Evolutionary conservation across 1,284 basidiomycete species (phyloP), one percentile per base, ranked within the genome.

Genomic region (Fomitopsis schrenkii): DNA sequence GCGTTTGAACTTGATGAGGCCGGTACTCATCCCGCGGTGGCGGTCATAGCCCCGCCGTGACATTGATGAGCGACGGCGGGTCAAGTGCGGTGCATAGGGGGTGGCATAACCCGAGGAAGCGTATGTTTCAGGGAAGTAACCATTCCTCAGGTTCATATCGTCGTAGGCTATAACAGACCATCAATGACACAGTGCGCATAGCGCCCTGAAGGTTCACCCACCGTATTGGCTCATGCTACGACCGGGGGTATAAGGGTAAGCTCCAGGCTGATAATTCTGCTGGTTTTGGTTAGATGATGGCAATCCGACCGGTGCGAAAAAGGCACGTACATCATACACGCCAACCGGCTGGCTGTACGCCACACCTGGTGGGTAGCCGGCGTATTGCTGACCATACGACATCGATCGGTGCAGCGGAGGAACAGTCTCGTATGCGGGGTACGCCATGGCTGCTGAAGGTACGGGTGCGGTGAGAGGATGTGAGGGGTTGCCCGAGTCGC

Each of bases 1-100:
- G 70, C 85, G 81, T 72, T 87, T 89, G 76, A 91, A 91, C 71
- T 88, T 90, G 66, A 91, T 77, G 46, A 83, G 74, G 33, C 79
- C 73, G 1, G 79, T 77, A 66, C 79, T 80, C 26, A 80, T 64
- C 10, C 67, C 77, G 30, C 77, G 80, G 67, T 79, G 81, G 28
- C 74, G 68, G 63, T 82, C 83, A 62, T 77, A 28, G 54, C 73
- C 74, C 15, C 75, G 70, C 64, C 80, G 82, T 8, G 86, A 87
- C 55, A 85, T 75, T n/a, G 80, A 80, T 19, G 86, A 86, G 65
- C 82, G 79, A 52, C 82, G 78, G 44, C 78, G 78, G 59, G 80
- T 78, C 65, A 75, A 72, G n/a, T 28, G 14, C 50, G 77, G 71
- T 54, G 73, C 71, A 60, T 71, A 76, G 52, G 70, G 71, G 54